Conservation (phyloP, 495 filamentous ascomycete species). For the Xylaria intraflava region DNA sequence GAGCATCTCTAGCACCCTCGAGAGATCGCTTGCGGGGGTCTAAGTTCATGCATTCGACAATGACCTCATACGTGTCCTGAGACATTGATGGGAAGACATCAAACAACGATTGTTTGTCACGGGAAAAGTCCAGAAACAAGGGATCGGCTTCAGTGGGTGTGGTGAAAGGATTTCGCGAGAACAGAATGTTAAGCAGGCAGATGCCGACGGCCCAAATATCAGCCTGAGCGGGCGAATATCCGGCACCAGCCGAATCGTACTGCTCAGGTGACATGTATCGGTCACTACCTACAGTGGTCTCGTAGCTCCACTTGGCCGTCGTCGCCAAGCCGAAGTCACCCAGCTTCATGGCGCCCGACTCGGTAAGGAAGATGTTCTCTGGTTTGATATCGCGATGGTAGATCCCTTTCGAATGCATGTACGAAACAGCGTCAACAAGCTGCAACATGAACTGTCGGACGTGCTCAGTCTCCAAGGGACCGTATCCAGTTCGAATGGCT, state of each 20-base stretch:
- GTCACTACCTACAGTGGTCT: conserved; percentile 90
- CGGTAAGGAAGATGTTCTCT: conserved; percentile 93
- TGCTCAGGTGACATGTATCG: conserved; percentile 99
- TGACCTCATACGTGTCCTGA: conserved; percentile 90
- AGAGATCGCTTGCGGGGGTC: conserved; percentile 88
- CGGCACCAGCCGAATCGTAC: conserved; percentile 74
- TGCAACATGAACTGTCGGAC: conserved; percentile 96
- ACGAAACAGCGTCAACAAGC: conserved; percentile 80
- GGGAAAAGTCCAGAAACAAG: conserved; percentile 83
- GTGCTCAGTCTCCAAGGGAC: conserved; percentile 89
- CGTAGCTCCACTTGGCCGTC: conserved; percentile 75
- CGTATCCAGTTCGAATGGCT: conserved; percentile 80
- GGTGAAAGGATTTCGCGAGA: conserved; percentile 90
- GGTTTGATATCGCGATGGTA: conserved; percentile 99
- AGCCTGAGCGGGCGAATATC: conserved; percentile 89
- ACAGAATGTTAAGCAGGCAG: conserved; percentile 91
- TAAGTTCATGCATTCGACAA: conserved; percentile 78
- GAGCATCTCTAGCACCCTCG: conserved; percentile 62
- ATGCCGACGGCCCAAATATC: conserved; percentile 95
- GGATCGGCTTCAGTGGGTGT: conserved; percentile 79
- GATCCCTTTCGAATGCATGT: conserved; percentile 83
- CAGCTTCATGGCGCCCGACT: conserved; percentile 84
- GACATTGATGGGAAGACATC: conserved; percentile 99
- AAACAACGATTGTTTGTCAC: conserved; percentile 89
- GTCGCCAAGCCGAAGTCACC: conserved; percentile 95